Conservation (phyloP, 495 filamentous ascomycete genomes). For the Neurospora pannonica region DNA sequence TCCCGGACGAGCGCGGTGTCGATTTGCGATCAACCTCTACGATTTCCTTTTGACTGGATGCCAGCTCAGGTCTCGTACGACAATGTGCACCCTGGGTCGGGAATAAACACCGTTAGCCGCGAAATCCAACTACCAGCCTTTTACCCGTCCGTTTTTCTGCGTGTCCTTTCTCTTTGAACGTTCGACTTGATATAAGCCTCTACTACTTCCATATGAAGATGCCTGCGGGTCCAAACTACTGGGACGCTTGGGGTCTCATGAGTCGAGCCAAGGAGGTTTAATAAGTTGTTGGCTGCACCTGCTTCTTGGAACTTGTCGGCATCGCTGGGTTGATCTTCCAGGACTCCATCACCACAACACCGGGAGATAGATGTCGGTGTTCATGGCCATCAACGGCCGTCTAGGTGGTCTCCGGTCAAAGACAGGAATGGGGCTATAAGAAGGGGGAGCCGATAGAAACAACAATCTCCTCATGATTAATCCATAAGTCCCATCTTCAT, state of each 20-base stretch:
- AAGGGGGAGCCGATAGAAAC: not conserved
- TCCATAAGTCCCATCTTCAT: not conserved
- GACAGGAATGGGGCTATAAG: not conserved
- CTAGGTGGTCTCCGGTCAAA: not conserved
- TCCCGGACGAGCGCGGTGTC: not conserved
- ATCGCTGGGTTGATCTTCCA: not conserved
- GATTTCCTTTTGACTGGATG: no score
- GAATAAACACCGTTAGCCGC: not conserved
- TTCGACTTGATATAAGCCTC: not conserved
- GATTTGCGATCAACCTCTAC: no score
- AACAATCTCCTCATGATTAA: not conserved
- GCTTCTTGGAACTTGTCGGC: not conserved
- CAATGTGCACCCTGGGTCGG: not conserved
- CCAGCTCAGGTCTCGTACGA: not conserved
- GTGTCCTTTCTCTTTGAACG: not conserved
- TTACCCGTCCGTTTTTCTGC: not conserved
- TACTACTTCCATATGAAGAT: not conserved
- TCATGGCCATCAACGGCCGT: no score
- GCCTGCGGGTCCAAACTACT: not conserved
- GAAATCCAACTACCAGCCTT: not conserved
- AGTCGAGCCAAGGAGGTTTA: not conserved
- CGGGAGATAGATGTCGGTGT: not conserved
- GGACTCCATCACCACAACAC: not conserved
- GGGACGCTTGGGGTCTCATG: not conserved
- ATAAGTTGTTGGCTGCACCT: not conserved